Conservation (phyloP, 805 yeast genomes). For the Alloascoidea hylecoeti region DNA sequence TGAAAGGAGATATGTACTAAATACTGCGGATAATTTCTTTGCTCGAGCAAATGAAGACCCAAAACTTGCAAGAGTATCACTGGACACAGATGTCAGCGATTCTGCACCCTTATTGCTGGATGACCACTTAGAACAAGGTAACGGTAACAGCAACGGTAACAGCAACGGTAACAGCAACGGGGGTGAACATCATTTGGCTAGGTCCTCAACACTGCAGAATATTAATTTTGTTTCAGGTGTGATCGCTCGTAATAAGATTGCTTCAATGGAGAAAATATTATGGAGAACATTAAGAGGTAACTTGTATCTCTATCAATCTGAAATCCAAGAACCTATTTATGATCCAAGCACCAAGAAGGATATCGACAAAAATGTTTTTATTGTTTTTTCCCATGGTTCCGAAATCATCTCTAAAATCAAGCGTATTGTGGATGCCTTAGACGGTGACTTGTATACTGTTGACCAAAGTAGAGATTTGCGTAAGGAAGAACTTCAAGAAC, state of each 20-base stretch:
- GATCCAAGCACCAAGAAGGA: conserved; percentile 42
- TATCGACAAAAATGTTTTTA: conserved; percentile 68
- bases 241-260: conserved; percentile 55
- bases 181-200: conserved; percentile 7
- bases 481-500: conserved; percentile 19
- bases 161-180: conserved; percentile 4
- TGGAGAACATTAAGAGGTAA: conserved; percentile 95
- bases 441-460: conserved; percentile 60
- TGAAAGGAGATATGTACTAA: conserved; percentile 55
- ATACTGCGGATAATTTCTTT: conserved; percentile 33
- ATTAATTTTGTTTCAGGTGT: conserved; percentile 66
- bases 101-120: conserved; percentile 23
- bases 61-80: conserved; percentile 17
- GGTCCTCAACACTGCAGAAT: too few relatives aligned
- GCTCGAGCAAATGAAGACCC: conserved; percentile 18
- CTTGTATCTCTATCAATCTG: conserved; percentile 60
- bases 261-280: conserved; percentile 62
- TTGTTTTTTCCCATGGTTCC: conserved; percentile 86
- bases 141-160: conserved; percentile 5
- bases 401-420: conserved; percentile 57
- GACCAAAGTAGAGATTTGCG: conserved; percentile 29
- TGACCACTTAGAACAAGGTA: conserved; percentile 19
- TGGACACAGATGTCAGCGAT: conserved; percentile 20
- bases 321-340: conserved; percentile 53
- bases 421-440: conserved; percentile 81